These are phyloP conservation scores for Penicillium fimorum DNA, from an alignment of 495 filamentous ascomycete species.

Conservation along the genomic window DNA sequence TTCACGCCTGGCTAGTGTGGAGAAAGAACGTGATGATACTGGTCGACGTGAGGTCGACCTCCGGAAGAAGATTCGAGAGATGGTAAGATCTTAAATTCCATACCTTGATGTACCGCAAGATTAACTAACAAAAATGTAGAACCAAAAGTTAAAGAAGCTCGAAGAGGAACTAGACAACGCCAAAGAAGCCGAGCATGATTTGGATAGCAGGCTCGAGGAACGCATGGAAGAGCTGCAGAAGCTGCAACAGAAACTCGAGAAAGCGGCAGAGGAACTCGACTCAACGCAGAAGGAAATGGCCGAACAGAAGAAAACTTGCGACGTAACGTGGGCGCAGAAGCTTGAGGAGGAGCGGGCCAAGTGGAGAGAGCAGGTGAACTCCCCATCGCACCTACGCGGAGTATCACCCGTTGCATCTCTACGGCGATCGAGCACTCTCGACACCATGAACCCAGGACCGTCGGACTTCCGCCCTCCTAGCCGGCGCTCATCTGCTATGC, in stretches of 20 bases:
- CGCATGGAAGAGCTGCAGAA: slow-evolving; percentile 62
- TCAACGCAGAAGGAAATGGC: slow-evolving; percentile 61
- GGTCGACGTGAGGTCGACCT: slow-evolving; percentile 80
- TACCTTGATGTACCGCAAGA: neutral
- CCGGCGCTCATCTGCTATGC: slow-evolving; percentile 48
- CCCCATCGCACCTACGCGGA: slow-evolving; percentile 47
- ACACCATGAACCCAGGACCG: slow-evolving; percentile 26
- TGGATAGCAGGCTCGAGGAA: slow-evolving; percentile 56
- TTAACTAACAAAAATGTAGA: slow-evolving; percentile 46
- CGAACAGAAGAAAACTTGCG: slow-evolving; percentile 66
- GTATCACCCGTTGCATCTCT: slow-evolving; percentile 49
- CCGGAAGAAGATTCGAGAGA: slow-evolving; percentile 80
- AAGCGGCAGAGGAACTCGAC: slow-evolving; percentile 60
- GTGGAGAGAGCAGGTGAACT: slow-evolving; percentile 62
- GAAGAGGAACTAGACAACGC: slow-evolving; percentile 82
- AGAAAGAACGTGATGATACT: slow-evolving; percentile 87
- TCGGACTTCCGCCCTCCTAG: slow-evolving; percentile 45
- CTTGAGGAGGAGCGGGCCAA: slow-evolving; percentile 72
- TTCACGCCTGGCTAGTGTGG: slow-evolving; percentile 67
- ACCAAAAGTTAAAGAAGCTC: slow-evolving; percentile 66
- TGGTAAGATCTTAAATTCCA: slow-evolving; percentile 52
- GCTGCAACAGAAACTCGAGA: slow-evolving; percentile 61
- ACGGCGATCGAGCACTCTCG: slow-evolving; percentile 46
- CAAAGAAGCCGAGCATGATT: slow-evolving; percentile 59
- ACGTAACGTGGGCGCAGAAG: slow-evolving; percentile 58